Base-by-base conservation (phyloP, 148 eudicot species). In the Camellia lanceoleosa region DNA sequence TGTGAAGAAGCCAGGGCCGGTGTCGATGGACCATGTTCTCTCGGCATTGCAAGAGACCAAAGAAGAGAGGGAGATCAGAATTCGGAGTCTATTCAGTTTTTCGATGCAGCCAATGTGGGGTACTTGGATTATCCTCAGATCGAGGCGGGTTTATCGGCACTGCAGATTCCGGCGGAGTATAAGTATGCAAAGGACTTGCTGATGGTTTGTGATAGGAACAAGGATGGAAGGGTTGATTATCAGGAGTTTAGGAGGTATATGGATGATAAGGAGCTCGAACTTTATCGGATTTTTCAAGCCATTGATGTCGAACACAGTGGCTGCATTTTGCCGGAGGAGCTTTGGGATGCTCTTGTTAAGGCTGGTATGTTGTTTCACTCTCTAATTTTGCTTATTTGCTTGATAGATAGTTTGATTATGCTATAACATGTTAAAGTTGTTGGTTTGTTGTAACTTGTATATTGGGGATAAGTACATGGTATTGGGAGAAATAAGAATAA, bases 281-380 rank as follows among this genome's bases (percentile, higher is more conserved):
- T 96, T 71, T 96, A 96, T 88, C 85, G 91, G 65, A 91, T 96
- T 88, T 96, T 96, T 76, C 97, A 93, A 73, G 95, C 93, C 1
- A 96, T 96, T 86, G 99, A 93, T 88, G 98, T 96, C n/a, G 95
- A 93, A 78, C 99, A 96, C 55, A 96, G 87, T 81, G 99, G 99
- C 7, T 96, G 97, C 76, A 96, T 96, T 80, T 84, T 90, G 90
- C 97, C 99, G 2, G 99, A 93, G 89, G 96, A 91, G 87, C 92
- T 96, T 43, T 92, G 87, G 91, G 99, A 91, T 91, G 99, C 99
- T 55, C 97, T 96, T 79, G 85, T 91, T 71, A 93, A 91, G 85
- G 92, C 99, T 89, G 99, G 99, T 96, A 92, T 79, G 68, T 70
- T 56, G 12, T 42, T 51, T 4, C 64, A 16, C 23, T 10, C 10